Base-by-base conservation (phyloP, 2,329 filamentous ascomycete species). In the Cytospora piceicola region DNA sequence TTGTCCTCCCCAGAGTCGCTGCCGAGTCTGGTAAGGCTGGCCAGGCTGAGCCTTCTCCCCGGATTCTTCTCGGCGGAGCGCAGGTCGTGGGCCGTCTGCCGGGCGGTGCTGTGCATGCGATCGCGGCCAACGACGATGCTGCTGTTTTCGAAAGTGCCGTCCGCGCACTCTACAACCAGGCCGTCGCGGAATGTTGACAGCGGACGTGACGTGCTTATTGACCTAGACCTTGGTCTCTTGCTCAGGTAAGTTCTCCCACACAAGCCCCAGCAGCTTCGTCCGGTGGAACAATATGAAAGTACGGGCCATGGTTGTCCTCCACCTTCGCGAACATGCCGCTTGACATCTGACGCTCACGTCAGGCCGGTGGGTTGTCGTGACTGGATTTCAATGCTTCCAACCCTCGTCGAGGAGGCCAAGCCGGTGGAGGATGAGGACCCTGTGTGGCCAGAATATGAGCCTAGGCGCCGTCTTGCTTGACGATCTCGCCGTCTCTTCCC, bases 371-470 rank as follows among this genome's bases (percentile, higher is more conserved):
- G 58, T 70, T 15, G 49, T 56, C 22, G 52, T 59, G 51, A 70
- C 54, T 36, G 51, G 27, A 9, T 55, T 24, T 32, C 52, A 46
- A 30, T 68, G 51, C 6, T 55, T 42, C 4, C 39, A 30, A 11
- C 61, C 61, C 42, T 67, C 63, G 29, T 70, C 64, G 24, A 71
- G 64, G 7, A 73, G 52, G 11, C 69, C 72, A 12, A 75, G 64
- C 66, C 75, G 74, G 59, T 74, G 68, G 1, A 74, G 57, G 20
- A 75, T 67, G 4, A 73, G 69, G 15, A 69, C 42, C 12, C 56
- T 56, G 27, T 72, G 68, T 4, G 73, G 72, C 61, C 65, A 71
- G 14, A 74, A 24, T 8, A 64, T 66, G 11, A 73, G 55, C 20
- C 66, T 55, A n/a, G 4, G 71, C 61, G 12, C 69, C 69, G 0